Base-by-base conservation (phyloP, 306 rosid species). In the Pyrus communis region DNA sequence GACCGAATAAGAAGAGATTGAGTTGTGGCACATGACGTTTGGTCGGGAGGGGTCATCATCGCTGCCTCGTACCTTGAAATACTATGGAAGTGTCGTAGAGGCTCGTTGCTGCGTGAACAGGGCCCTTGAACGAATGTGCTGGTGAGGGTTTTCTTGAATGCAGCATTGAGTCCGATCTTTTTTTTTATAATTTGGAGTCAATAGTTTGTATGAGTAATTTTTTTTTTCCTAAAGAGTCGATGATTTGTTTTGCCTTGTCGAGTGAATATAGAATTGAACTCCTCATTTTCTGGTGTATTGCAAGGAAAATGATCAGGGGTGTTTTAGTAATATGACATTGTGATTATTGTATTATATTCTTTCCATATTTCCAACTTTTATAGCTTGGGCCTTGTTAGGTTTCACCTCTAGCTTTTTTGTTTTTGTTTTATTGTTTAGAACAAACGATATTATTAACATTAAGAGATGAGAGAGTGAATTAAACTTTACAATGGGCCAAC, bases 1-100 rank as follows among this genome's bases (percentile, higher is more conserved):
- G 89, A 81, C 91, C 91, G 69, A 87, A 78, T 86, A 81, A 88
- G 82, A 75, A 69, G 75, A 59, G 75, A 78, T 65, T 68, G 88
- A 76, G 71, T 49, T 43, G 81, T 88, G 78, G 86, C 89, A 82
- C 82, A 78, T 71, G 70, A 21, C 7, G 51, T 66, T 19, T 66
- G 70, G 70, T 35, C 5, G 69, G 70, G 75, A 71, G 85, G 45
- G 76, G 31, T 77, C 77, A 76, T 73, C 57, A 46, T 51, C 75
- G n/a, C 75, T 67, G 76, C 71, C 57, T 28, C 52, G 78, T 74
- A 63, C 70, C 84, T 63, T 60, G 76, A 73, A 79, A 70, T 45
- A 62, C 87, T 67, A 84, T 83, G 79, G 60, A 77, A 74, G 79
- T 77, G 77, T 80, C 81, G 59, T 46, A 76, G 67, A 71, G 80